Evolutionary conservation across 805 yeast species (phyloP).

Genomic region (Metschnikowia kofuensis): DNA sequence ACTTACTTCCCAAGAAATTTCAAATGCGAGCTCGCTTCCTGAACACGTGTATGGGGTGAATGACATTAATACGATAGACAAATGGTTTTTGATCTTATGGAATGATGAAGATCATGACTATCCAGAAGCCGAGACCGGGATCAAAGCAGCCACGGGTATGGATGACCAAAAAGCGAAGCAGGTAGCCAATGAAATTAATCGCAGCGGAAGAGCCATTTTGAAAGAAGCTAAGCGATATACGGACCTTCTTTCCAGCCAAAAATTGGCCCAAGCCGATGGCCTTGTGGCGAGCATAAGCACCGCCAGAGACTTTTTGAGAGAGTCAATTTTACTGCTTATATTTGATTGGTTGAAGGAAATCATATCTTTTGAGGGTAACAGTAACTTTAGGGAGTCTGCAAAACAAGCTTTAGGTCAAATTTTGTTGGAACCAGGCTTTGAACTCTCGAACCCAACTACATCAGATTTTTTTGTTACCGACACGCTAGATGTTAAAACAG

Average conservation of each 20-base stretch:
- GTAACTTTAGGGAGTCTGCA: conserved; percentile 26
- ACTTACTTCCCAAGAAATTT: conserved; percentile 24
- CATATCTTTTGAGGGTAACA: conserved; percentile 20
- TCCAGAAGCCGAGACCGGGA: conserved; percentile 50
- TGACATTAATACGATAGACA: conserved; percentile 31
- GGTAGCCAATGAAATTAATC: conserved; percentile 46
- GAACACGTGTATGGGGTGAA: conserved; percentile 27
- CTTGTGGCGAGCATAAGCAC: conserved; percentile 55
- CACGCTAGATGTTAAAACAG: conserved; percentile 14
- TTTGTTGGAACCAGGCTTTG: conserved; percentile 35
- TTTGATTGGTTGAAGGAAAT: conserved; percentile 52
- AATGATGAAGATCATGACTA: conserved; percentile 74
- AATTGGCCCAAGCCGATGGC: conserved; percentile 44
- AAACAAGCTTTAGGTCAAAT: conserved; percentile 44
- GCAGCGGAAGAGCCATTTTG: conserved; percentile 50
- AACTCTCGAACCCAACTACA: conserved; percentile 32
- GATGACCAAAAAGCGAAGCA: conserved; percentile 26
- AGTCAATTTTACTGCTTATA: conserved; percentile 42
- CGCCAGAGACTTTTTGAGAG: conserved; percentile 49
- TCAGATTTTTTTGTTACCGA: conserved; percentile 18
- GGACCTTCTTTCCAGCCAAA: conserved; percentile 31
- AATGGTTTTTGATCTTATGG: conserved; percentile 60
- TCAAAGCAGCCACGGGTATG: conserved; percentile 32
- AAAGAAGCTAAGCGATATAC: conserved; percentile 25
- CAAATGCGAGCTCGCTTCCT: conserved; percentile 34